These are phyloP conservation scores for Leccinum uliginosum DNA, from an alignment of 768 basidiomycete species.

Conservation along the genomic window DNA sequence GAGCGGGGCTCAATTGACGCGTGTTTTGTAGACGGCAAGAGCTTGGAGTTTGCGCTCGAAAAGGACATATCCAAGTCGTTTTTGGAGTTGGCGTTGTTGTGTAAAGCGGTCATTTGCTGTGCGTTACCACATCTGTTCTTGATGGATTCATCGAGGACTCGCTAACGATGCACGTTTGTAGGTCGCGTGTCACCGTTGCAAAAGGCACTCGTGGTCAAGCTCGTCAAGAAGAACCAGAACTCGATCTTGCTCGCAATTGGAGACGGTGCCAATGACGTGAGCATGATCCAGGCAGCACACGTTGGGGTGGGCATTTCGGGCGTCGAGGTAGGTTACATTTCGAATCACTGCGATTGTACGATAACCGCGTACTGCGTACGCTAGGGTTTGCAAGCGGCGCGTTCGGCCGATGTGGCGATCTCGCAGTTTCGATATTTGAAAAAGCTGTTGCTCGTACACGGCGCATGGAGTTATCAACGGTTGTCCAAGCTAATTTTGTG, in stretches of 20 bases:
- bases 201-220: constrained; percentile 95
- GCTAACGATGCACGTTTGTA: background rate
- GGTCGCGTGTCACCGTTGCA: constrained; percentile 97
- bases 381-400: constrained; percentile 95
- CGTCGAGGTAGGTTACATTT: constrained; percentile 63
- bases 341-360: background rate
- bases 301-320: constrained; percentile 98
- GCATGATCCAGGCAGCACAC: constrained; percentile 99
- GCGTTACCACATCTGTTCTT: background rate
- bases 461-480: constrained; percentile 97
- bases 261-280: constrained; percentile 97
- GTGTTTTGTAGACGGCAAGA: constrained; percentile 79
- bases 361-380: background rate
- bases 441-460: constrained; percentile 93
- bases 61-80: constrained; percentile 88
- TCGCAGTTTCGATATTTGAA: constrained; percentile 96
- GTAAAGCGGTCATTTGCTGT: constrained; percentile 99
- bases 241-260: constrained; percentile 95
- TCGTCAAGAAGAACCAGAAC: constrained; percentile 97
- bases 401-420: constrained; percentile 96
- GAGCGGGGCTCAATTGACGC: background rate
- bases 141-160: too few relatives aligned
- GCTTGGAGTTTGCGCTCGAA: constrained; percentile 86
- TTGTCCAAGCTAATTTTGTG: constrained; percentile 94
- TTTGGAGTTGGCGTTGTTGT: constrained; percentile 94